Base-by-base conservation (phyloP, 768 basidiomycete species). In the Lentinus brumalis region DNA sequence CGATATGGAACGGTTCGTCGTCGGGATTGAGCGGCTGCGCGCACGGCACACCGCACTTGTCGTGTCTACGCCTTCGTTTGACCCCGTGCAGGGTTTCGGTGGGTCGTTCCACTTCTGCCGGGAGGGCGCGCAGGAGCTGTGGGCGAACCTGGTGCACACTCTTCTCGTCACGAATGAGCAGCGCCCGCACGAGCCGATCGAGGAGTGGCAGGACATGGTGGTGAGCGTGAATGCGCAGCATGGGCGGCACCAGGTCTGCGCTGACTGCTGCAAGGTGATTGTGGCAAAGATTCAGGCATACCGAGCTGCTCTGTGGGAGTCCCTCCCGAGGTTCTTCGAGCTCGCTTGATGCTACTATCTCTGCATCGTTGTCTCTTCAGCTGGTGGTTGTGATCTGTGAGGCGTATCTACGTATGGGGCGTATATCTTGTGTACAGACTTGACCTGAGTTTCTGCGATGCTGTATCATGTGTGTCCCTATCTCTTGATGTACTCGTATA, bases 1-100 rank as follows among this genome's bases (percentile, higher is more conserved):
- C 7, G 71, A 72, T 54, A 38, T 63, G 12, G 69, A 70, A 56
- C 65, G 69, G 12, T 54, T 69, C 47, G 51, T 70, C 29, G 55
- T 60, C 35, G 71, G 71, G 2, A 26, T 69, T 45, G 67, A 68
- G 32, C 57, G 54, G 11, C 58, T 71, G 30, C 69, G 69, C 21
- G 29, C 44, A 12, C 18, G 21, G 15, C 65, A 69, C 50, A 26
- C 52, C 15, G 15, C 59, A 29, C 44, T 53, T 32, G 60, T 57
- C 5, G 29, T 35, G 29, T 26, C 21, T 26, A 26, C 21, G 21
- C 18, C 9, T 18, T 16, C 54, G 16, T 55, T 55, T 30, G 18
- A 35, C 40, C 26, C 26, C 51, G 41, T 26, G 21, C 21, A 26
- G 21, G 21, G 21, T 26, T 26, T 1, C 21, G 21, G 21, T 26